These are phyloP conservation scores for Acephala macrosclerotiorum DNA, from an alignment of 2,329 filamentous ascomycete genomes.

Conservation along the genomic window DNA sequence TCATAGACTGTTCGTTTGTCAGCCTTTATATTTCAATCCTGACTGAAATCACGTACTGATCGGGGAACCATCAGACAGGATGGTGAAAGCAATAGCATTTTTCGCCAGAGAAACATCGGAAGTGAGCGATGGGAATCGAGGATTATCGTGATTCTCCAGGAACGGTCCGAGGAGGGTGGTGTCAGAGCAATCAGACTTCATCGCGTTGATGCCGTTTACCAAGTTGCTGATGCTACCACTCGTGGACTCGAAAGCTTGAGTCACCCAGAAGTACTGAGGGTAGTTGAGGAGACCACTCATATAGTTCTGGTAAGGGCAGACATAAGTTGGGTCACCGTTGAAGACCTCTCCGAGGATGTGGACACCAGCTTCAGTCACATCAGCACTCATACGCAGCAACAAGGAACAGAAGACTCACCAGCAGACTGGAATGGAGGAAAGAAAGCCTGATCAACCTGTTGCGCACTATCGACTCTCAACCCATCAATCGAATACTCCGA, in stretches of 20 bases:
- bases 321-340: conserved; percentile 59
- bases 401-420: conserved; percentile 35
- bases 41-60: conserved; percentile 43
- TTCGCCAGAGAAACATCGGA: conserved; percentile 45
- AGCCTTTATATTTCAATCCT: neutral
- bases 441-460: conserved; percentile 58
- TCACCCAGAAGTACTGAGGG: conserved; percentile 50
- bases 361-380: conserved; percentile 54
- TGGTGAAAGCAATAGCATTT: conserved; percentile 57
- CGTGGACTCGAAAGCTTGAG: conserved; percentile 39
- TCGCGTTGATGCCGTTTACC: conserved; percentile 39
- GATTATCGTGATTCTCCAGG: conserved; percentile 46
- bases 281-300: conserved; percentile 70
- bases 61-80: conserved; percentile 59
- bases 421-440: conserved; percentile 59
- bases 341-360: conserved; percentile 68
- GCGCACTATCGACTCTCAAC: conserved; percentile 57
- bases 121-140: conserved; percentile 37
- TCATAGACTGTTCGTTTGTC: conserved; percentile 50
- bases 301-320: conserved; percentile 59
- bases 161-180: conserved; percentile 50
- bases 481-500: conserved; percentile 52
- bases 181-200: conserved; percentile 43
- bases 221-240: conserved; percentile 41
- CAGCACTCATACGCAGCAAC: neutral